A percentile compares a stretch with the other conserved stretches of the same genome.
Evolutionary conservation across 768 basidiomycete species (phyloP).

Genomic region (Tubosaeta sp.): DNA sequence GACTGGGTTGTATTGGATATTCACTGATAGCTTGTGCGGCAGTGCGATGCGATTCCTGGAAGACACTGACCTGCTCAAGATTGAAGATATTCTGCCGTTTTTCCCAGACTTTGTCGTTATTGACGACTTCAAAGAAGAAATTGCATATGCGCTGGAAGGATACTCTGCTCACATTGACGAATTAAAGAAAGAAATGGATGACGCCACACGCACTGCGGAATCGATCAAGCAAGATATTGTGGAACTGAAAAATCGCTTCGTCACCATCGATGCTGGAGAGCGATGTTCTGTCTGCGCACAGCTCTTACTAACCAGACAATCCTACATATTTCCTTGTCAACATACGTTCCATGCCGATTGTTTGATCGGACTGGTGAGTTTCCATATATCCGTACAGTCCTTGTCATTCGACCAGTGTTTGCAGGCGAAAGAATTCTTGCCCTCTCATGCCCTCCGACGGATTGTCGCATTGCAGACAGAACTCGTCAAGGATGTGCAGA

Average conservation of each 20-base stretch:
- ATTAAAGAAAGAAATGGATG: constrained; percentile 93
- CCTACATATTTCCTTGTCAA: constrained; percentile 98
- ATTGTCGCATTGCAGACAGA: constrained; percentile 85
- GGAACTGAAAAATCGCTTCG: constrained; percentile 80
- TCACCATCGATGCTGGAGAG: constrained; percentile 86
- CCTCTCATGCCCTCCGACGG: constrained; percentile 74
- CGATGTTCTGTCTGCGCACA: constrained; percentile 79
- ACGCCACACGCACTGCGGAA: constrained; percentile 88
- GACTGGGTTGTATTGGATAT: not conserved
- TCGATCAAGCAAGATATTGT: constrained; percentile 90
- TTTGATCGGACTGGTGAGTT: constrained; percentile 83
- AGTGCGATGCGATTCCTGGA: constrained; percentile 98
- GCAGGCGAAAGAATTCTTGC: constrained; percentile 90
- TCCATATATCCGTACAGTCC: not conserved
- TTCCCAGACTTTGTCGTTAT: constrained; percentile 99
- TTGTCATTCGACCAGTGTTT: constrained; percentile 2
- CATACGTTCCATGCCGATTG: constrained; percentile 98
- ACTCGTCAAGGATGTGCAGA: constrained; percentile 56
- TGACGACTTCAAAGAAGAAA: constrained; percentile 99
- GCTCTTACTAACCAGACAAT: constrained; percentile 80
- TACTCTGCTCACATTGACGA: constrained; percentile 89
- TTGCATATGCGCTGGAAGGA: constrained; percentile 90
- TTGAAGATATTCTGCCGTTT: constrained; percentile 98
- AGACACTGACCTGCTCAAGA: constrained; percentile 90
- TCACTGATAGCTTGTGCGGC: constrained; percentile 7